Percentiles rank a stretch among this genome's conserved stretches.
These are phyloP conservation scores for Neurospora hispaniola DNA, from an alignment of 495 filamentous ascomycete species.

Conservation along the genomic window DNA sequence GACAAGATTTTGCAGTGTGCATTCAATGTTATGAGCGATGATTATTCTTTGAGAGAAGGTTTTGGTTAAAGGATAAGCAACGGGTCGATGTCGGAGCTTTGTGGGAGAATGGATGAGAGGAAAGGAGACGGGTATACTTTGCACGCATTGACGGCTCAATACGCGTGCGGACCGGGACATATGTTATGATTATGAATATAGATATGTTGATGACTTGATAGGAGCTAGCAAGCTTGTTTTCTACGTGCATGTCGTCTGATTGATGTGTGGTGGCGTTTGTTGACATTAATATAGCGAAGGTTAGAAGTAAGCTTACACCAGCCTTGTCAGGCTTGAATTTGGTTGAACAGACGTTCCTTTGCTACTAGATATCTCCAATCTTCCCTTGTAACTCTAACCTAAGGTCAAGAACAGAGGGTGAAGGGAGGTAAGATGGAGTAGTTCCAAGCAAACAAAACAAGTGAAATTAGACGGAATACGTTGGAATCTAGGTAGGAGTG, in stretches of 20 bases:
- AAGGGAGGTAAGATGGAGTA: too few species aligned
- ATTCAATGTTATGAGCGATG: neutral
- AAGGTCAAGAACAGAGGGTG: too few species aligned
- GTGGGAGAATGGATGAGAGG: neutral
- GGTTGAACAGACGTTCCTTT: neutral
- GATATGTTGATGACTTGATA: neutral
- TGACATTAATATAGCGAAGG: neutral
- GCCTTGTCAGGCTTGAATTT: neutral
- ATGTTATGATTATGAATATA: neutral
- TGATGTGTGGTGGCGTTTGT: neutral
- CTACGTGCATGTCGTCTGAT: neutral
- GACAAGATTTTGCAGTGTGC: neutral
- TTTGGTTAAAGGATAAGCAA: neutral
- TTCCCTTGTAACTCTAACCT: too few species aligned
- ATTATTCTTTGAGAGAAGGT: neutral
- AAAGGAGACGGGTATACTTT: neutral
- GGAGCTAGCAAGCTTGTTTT: neutral
- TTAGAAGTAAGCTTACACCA: neutral
- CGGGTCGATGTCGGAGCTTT: neutral
- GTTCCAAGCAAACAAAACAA: too few species aligned
- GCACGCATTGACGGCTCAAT: neutral
- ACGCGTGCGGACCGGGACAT: neutral
- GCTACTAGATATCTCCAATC: too few species aligned
- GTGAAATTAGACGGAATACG: too few species aligned
- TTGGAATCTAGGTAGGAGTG: too few species aligned